These are phyloP conservation scores for Phlegmacium glaucopus DNA, from an alignment of 768 basidiomycete genomes.

Conservation along the genomic window DNA sequence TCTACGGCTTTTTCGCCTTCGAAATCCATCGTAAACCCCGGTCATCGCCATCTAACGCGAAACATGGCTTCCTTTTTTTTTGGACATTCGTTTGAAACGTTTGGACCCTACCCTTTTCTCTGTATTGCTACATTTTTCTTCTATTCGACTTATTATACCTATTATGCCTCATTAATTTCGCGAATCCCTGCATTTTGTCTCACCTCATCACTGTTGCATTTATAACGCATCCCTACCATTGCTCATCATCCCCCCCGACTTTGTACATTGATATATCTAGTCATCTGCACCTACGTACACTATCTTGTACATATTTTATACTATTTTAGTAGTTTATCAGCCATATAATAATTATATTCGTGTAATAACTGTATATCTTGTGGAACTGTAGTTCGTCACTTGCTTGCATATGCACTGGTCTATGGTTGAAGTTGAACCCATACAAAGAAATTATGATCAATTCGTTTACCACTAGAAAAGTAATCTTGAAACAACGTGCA, in stretches of 20 bases:
- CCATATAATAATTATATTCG: no score
- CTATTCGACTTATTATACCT: constrained; percentile 1
- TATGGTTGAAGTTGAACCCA: no score
- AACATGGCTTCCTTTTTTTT: not conserved
- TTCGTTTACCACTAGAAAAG: no score
- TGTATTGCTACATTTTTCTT: not conserved
- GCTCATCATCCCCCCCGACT: no score
- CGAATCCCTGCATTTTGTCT: not conserved
- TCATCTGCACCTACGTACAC: not conserved
- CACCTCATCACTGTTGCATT: not conserved
- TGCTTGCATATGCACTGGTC: no score
- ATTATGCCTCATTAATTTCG: constrained; percentile 3
- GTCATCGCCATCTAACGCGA: constrained; percentile 14
- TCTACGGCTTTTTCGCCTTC: constrained; percentile 46
- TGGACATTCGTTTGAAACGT: constrained; percentile 2
- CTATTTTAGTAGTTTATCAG: no score
- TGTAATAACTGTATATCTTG: no score
- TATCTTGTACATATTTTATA: constrained; percentile 17
- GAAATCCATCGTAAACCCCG: constrained; percentile 22
- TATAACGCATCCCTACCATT: constrained; percentile 1
- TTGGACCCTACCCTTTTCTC: constrained; percentile 6
- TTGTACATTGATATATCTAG: no score
- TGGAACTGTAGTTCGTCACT: no score
- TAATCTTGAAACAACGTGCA: no score
- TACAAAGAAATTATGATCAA: no score